Conservation (phyloP, 352 stramenopile genomes). For the Saprolegnia diclina region DNA sequence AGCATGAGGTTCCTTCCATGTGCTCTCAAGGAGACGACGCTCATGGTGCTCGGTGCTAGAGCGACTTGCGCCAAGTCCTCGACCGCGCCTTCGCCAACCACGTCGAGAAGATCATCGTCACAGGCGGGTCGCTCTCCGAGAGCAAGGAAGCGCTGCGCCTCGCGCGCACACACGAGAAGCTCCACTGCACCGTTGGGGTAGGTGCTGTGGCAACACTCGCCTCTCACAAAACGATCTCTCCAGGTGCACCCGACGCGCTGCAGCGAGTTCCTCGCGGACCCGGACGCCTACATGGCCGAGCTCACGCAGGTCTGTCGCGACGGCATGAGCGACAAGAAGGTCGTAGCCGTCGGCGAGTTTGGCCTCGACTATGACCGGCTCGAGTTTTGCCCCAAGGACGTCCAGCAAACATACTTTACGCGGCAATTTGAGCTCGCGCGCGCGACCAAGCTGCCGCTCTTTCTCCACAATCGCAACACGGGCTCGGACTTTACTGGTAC, state of each 20-base stretch:
- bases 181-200: constrained; percentile 58
- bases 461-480: constrained; percentile 96
- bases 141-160: constrained; percentile 33
- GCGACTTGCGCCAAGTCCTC: constrained; percentile 85
- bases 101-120: constrained; percentile 91
- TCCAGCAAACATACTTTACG: constrained; percentile 90
- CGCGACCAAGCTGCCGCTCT: constrained; percentile 84
- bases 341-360: constrained; percentile 95
- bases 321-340: constrained; percentile 46
- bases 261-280: constrained; percentile 73
- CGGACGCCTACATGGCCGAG: constrained; percentile 56
- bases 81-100: constrained; percentile 69
- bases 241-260: constrained; percentile 92
- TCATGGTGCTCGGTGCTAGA: constrained; percentile 30
- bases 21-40: not conserved
- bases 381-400: constrained; percentile 90
- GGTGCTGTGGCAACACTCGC: not conserved
- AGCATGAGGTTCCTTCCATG: constrained; percentile 56
- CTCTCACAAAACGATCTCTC: constrained; percentile 46
- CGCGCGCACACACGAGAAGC: constrained; percentile 30
- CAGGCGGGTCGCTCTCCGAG: constrained; percentile 38
- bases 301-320: constrained; percentile 54
- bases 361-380: constrained; percentile 96
- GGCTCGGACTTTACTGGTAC: constrained; percentile 87
- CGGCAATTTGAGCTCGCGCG: constrained; percentile 89